Evolutionary conservation across 1,139 yeast species (phyloP), one percentile per base, ranked within the genome.

Genomic region (Nadsonia commutata): DNA sequence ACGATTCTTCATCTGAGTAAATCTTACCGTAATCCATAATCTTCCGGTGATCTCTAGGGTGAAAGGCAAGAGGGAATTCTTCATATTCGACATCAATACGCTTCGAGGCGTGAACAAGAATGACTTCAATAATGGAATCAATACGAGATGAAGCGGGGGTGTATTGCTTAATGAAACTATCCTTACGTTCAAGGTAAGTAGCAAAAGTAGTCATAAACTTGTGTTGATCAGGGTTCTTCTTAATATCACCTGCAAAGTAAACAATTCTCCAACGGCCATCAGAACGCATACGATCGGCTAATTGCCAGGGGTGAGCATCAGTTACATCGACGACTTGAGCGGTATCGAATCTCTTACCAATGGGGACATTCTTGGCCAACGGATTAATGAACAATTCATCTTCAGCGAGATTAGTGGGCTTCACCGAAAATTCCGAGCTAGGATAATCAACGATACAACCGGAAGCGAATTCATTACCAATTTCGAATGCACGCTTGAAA

Each of bases 1-100:
- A 55, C 11, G 60, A 54, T 7, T 46, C 43, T 23, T 52, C 63
- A 42, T 55, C 55, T 33, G 57, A 42, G 43, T 51, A 57, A 36
- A 63, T 52, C 40, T 54, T 52, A 64, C 65, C 59, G 49, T 62
- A 59, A 47, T 63, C 62, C 48, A 53, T 51, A 40, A 64, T 56
- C n/a, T 51, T 48, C 46, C 53, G 56, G 49, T 47, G 50, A 43
- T 60, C 65, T 8, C 47, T 45, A 18, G 60, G 57, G 43, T 61
- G 51, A 48, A 59, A 53, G 18, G 57, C 53, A 18, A 50, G 52
- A 8, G 66, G 66, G 52, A 63, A 57, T 37, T 59, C 62, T 36
- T 50, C 45, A 44, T 60, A 41, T 42, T 62, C 65, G 17, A 55
- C 43, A 33, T 51, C 48, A 13, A 44, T 42, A 36, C 59, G 50